Percentiles rank a stretch among this genome's conserved stretches.
These are phyloP conservation scores for Colletotrichum zoysiae DNA, from an alignment of 2,329 filamentous ascomycete genomes.

Conservation along the genomic window DNA sequence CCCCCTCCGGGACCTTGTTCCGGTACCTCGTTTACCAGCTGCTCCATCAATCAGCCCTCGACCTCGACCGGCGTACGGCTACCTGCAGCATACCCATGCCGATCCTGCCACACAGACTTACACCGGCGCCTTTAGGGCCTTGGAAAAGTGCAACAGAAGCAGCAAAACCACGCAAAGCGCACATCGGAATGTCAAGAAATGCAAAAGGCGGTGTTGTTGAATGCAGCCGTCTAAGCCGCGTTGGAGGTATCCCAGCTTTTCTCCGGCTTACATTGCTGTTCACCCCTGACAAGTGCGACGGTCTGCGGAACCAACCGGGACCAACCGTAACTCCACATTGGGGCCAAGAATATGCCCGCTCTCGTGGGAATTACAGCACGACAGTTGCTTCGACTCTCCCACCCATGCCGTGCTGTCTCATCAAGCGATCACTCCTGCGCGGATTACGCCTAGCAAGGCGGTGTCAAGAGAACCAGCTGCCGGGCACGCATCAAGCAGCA, in stretches of 20 bases:
- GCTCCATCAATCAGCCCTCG: slow-evolving; percentile 28
- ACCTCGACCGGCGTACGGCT: slow-evolving; percentile 29
- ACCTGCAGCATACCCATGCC: slow-evolving; percentile 29
- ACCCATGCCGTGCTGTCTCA: slow-evolving; percentile 10
- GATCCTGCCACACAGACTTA: slow-evolving; percentile 30
- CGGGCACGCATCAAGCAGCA: slow-evolving; percentile 8
- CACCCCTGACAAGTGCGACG: slow-evolving; percentile 31
- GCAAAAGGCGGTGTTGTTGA: slow-evolving; percentile 28
- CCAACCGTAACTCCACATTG: slow-evolving; percentile 3
- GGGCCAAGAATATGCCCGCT: background rate
- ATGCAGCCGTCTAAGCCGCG: background rate
- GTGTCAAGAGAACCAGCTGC: slow-evolving; percentile 3
- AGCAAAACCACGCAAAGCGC: slow-evolving; percentile 8
- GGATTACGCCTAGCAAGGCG: slow-evolving; percentile 4
- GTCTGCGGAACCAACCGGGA: background rate
- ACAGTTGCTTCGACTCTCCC: background rate
- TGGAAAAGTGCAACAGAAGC: slow-evolving; percentile 23
- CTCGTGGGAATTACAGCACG: background rate
- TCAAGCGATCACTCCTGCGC: slow-evolving; percentile 27
- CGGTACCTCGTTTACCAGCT: slow-evolving; percentile 9
- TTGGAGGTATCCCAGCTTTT: background rate
- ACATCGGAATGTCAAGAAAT: background rate
- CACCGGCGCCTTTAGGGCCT: slow-evolving; percentile 30
- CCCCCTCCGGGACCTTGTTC: background rate
- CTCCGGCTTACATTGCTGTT: background rate